Evolutionary conservation across 2,329 filamentous ascomycete species (phyloP).

Genomic region (Colletotrichum sp.): DNA sequence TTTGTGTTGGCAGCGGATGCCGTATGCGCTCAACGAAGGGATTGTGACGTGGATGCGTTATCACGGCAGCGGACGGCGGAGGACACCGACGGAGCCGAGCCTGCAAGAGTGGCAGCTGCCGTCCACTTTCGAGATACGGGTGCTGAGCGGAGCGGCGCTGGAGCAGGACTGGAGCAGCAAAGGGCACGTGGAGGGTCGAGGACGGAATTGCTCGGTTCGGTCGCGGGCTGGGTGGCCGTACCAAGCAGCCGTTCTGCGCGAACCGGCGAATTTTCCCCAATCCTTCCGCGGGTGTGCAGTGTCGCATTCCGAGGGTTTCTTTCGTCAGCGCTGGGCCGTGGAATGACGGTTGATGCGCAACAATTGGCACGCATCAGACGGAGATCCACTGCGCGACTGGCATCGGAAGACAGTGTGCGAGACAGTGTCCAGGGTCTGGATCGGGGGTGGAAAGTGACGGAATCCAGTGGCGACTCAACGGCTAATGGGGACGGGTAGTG

Average conservation of each 20-base stretch:
- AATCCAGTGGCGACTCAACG: constrained; percentile 3
- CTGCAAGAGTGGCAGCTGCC: not conserved
- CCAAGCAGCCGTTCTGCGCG: not conserved
- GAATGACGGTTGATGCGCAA: not conserved
- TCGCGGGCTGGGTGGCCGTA: not conserved
- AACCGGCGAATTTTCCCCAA: constrained; percentile 2
- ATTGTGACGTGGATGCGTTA: not conserved
- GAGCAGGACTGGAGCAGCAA: not conserved
- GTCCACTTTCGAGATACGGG: not conserved
- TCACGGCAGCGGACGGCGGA: not conserved
- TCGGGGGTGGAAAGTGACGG: not conserved
- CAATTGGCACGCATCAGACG: not conserved
- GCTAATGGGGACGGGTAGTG: not conserved
- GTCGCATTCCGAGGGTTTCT: constrained; percentile 6
- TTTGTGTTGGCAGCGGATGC: not conserved
- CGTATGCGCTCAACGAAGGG: not conserved
- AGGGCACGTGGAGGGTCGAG: not conserved
- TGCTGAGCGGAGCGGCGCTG: not conserved
- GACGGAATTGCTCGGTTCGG: constrained; percentile 16
- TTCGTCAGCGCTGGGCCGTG: not conserved
- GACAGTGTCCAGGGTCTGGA: not conserved
- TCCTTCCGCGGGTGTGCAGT: not conserved
- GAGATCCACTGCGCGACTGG: not conserved
- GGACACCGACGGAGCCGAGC: not conserved
- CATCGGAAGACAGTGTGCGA: constrained; percentile 2